Evolutionary conservation across 148 eudicot genomes (phyloP).

Genomic region (Limonium bicolor): DNA sequence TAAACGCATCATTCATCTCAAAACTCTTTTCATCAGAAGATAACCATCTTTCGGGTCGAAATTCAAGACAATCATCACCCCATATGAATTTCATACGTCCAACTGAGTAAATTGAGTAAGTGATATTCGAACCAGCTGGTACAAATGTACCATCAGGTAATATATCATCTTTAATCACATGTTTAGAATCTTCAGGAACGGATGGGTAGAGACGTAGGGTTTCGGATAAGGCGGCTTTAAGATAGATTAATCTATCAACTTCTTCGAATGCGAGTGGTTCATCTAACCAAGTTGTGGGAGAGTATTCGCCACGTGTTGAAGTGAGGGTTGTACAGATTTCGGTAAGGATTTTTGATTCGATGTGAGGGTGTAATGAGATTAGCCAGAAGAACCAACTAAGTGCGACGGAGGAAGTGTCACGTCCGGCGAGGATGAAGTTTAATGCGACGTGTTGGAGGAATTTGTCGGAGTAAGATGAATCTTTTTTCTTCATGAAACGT

Average conservation of each 20-base stretch:
- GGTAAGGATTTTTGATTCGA: conserved; percentile 43
- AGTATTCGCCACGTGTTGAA: conserved; percentile 58
- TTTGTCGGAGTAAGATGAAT: conserved; percentile 36
- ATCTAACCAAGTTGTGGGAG: conserved; percentile 40
- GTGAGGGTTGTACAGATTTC: conserved; percentile 52
- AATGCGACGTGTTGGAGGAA: conserved; percentile 71
- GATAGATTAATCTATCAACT: conserved; percentile 50
- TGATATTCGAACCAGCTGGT: conserved; percentile 62
- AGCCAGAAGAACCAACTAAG: conserved; percentile 95
- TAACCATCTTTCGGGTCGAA: conserved; percentile 76
- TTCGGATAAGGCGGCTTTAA: conserved; percentile 76
- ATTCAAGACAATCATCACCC: conserved; percentile 77
- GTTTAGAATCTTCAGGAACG: conserved; percentile 78
- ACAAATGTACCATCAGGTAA: conserved; percentile 80
- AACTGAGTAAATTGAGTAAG: conserved; percentile 69
- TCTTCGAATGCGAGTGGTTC: conserved; percentile 68
- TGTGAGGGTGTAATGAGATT: conserved; percentile 30
- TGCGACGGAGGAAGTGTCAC: conserved; percentile 92
- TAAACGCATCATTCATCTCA: conserved; percentile 35
- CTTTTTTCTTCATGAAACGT: conserved; percentile 85
- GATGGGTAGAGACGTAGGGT: conserved; percentile 80
- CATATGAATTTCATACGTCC: conserved; percentile 74
- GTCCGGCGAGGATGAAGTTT: conserved; percentile 90
- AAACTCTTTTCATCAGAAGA: conserved; percentile 32
- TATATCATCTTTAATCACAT: conserved; percentile 44